Evolutionary conservation across 2,329 filamentous ascomycete species (phyloP).

Genomic region (Trichoderma afroharzianum): DNA sequence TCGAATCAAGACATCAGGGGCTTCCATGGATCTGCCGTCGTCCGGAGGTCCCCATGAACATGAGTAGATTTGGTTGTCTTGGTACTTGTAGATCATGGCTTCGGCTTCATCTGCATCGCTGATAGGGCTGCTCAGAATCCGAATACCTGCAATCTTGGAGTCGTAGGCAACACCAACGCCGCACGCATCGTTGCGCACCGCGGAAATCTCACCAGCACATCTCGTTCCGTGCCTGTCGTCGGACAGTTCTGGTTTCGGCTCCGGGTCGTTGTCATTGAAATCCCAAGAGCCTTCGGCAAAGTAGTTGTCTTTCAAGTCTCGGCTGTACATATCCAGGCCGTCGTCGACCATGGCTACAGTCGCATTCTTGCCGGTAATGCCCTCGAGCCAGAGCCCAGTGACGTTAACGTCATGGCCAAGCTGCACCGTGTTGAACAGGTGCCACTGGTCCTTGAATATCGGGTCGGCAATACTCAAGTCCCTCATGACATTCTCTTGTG

Average conservation of each 20-base stretch:
- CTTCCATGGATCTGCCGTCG: slow-evolving; percentile 91
- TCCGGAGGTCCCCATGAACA: slow-evolving; percentile 98
- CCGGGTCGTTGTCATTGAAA: slow-evolving; percentile 80
- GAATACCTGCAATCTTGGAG: slow-evolving; percentile 82
- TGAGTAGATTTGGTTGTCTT: slow-evolving; percentile 94
- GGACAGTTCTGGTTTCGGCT: slow-evolving; percentile 75
- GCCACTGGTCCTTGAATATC: slow-evolving; percentile 93
- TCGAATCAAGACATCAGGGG: slow-evolving; percentile 81
- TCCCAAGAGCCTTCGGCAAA: slow-evolving; percentile 91
- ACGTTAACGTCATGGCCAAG: slow-evolving; percentile 92
- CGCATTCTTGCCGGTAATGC: slow-evolving; percentile 82
- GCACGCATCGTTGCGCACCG: slow-evolving; percentile 87
- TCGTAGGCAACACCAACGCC: slow-evolving; percentile 96
- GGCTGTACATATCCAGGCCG: slow-evolving; percentile 91
- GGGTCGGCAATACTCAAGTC: slow-evolving; percentile 78
- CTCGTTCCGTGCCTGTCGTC: slow-evolving; percentile 91
- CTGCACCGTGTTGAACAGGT: slow-evolving; percentile 79
- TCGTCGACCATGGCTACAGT: slow-evolving; percentile 96
- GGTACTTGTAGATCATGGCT: slow-evolving; percentile 87
- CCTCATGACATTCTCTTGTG: slow-evolving; percentile 58
- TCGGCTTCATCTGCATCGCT: slow-evolving; percentile 88
- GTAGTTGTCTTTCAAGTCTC: slow-evolving; percentile 90
- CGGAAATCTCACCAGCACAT: slow-evolving; percentile 90
- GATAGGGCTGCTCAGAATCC: slow-evolving; percentile 88
- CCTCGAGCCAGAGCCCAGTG: slow-evolving; percentile 86